Conservation (phyloP, 78 protist species). For the Isochrysis galbana region DNA sequence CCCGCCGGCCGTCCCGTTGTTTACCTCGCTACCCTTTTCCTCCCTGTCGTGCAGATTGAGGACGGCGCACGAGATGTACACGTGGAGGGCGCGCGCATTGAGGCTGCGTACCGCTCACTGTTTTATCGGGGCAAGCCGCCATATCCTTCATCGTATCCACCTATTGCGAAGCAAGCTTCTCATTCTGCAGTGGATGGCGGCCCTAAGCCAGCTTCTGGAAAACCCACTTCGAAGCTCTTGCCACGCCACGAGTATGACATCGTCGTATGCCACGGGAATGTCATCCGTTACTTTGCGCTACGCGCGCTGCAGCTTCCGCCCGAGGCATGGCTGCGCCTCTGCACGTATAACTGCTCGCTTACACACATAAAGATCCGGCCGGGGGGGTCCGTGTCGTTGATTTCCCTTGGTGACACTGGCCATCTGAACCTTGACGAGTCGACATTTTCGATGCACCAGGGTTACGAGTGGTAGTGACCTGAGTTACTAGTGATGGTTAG, state of each 20-base stretch:
- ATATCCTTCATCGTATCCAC: too few relatives aligned
- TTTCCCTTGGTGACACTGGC: slow-evolving; percentile 19
- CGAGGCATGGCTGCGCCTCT: slow-evolving; percentile 46
- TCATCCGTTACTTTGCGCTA: slow-evolving; percentile 39
- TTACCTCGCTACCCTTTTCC: too few relatives aligned
- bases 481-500: too few relatives aligned
- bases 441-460: not conserved
- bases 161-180: not conserved
- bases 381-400: not conserved
- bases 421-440: slow-evolving; percentile 10
- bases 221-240: not conserved
- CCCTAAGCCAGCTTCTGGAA: not conserved
- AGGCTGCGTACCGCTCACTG: not conserved
- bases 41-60: too few relatives aligned
- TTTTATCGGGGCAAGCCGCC: not conserved
- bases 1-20: too few relatives aligned
- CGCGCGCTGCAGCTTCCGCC: slow-evolving; percentile 37
- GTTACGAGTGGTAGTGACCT: not conserved
- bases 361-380: not conserved
- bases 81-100: not conserved
- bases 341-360: not conserved
- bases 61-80: not conserved
- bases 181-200: not conserved
- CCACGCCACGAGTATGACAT: slow-evolving; percentile 22
- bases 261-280: slow-evolving; percentile 51